These are phyloP conservation scores for Leccinellum rugosiceps DNA, from an alignment of 768 basidiomycete genomes.

Conservation along the genomic window DNA sequence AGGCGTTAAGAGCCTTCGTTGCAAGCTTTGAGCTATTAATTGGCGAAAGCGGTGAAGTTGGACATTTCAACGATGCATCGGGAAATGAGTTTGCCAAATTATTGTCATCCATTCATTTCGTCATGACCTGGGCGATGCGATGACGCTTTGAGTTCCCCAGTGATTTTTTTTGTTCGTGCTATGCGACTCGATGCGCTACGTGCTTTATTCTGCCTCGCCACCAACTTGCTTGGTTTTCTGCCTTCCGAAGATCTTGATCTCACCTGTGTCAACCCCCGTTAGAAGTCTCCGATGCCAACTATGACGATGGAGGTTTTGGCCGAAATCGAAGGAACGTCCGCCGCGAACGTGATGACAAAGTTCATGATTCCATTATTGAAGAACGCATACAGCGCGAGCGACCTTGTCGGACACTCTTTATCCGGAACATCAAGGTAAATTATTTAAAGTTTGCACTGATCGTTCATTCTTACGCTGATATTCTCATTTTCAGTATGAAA, in stretches of 20 bases:
- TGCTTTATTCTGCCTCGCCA: constrained; percentile 42
- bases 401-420: constrained; percentile 93
- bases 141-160: constrained; percentile 23
- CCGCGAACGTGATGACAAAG: constrained; percentile 84
- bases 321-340: constrained; percentile 50
- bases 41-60: constrained; percentile 45
- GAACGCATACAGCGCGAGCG: constrained; percentile 91
- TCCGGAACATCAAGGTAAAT: constrained; percentile 97
- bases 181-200: constrained; percentile 42
- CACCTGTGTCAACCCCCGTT: constrained; percentile 41
- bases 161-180: constrained; percentile 20
- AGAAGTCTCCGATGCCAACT: constrained; percentile 61
- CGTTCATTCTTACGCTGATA: constrained; percentile 10
- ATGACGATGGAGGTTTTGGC: constrained; percentile 51
- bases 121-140: constrained; percentile 17
- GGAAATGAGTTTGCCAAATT: constrained; percentile 29
- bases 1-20: constrained; percentile 35
- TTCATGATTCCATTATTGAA: constrained; percentile 89
- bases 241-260: constrained; percentile 49
- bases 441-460: constrained; percentile 8
- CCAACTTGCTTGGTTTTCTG: constrained; percentile 37
- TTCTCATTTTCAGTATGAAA: constrained; percentile 66
- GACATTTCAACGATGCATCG: constrained; percentile 25
- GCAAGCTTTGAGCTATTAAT: constrained; percentile 47
- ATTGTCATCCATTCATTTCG: constrained; percentile 16